Evolutionary conservation across 805 yeast species (phyloP), one percentile per base, ranked within the genome.

Genomic region (Wickerhamomyces xylosicus): DNA sequence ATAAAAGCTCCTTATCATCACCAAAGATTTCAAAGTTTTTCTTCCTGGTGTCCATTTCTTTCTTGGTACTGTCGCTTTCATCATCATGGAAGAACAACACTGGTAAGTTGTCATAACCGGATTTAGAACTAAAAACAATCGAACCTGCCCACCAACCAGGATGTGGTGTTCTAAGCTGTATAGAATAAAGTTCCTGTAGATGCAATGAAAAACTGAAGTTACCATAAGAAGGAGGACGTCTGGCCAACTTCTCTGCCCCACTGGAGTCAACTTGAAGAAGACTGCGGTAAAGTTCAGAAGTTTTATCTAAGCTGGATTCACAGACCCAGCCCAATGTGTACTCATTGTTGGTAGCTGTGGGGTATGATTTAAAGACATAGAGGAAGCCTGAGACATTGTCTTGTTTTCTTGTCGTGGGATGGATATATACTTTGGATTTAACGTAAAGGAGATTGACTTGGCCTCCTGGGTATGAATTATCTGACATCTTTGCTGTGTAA

Each of bases 141-240:
- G 95, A 84, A 0, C 99, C 99, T 61, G 73, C 76, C 96, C 97
- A 90, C 77, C 87, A 79, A 2, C 89, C 95, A 14, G 76, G 63
- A 2, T 87, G 77, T 5, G 96, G 97, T 2, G 79, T 79, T 39
- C 97, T 69, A 11, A 81, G 72, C 57, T 89, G 95, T 32, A 92
- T 67, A 19, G 95, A 83, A 57, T 77, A 90, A 5, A 90, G 54
- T 42, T 69, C 71, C 29, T 72, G 54, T 21, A 84, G 56, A 15
- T 77, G 70, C 17, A 80, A 56, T 3, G 81, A 72, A 60, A 87
- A 87, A 5, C 89, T 77, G 59, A 76, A 85, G 1, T 85, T 72
- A 6, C 60, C 58, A 33, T 36, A 42, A n/a, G 59, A 37, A 3
- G 70, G 62, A 1, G 86, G 89, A 40, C 71, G 65, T 27, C 63